Base-by-base conservation (phyloP, 1,284 basidiomycete genomes). In the Cryptococcus sp. region DNA sequence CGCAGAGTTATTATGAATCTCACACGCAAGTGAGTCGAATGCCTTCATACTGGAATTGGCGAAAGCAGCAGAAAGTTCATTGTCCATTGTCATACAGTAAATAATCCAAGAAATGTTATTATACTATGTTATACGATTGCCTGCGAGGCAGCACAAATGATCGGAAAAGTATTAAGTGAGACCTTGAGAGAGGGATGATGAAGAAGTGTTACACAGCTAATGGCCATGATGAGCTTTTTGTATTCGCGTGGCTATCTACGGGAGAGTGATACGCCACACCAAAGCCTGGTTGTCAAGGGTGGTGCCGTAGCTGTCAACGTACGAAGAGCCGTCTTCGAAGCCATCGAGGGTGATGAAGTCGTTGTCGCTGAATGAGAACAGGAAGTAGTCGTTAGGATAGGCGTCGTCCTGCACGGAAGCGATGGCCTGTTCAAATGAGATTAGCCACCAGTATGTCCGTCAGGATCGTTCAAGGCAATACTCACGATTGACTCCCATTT, bases 231-330 rank as follows among this genome's bases (percentile, higher is more conserved):
- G 3, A 35, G 31, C 31, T 8, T 35, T 35, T 35, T 35, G 4
- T 10, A n/a, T 22, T 7, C 16, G 42, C n/a, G n/a, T 45, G 13
- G 15, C 42, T 15, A n/a, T 35, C 49, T 56, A 58, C 4, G 87
- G 87, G 2, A 88, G 74, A 1, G 86, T 87, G 17, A 88, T 81
- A 25, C 85, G 78, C 78, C 84, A 88, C 3, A 88, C 86, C 61
- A 88, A 67, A 62, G 87, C 82, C 74, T 88, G 86, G 65, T 84
- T 88, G 65, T 88, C 64, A 35, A 66, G 59, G 3, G 66, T 55
- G 48, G 53, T 49, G 0, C 83, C 84, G 15, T 68, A 69, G 8
- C 38, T 19, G 40, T 82, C 84, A 61, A 85, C 74, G 72, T 81
- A 87, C 2, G 84, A 81, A 47, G 78, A 67, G 4, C 86, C 85